Conservation (phyloP, 306 rosid species). For the Pyrus betulifolia region DNA sequence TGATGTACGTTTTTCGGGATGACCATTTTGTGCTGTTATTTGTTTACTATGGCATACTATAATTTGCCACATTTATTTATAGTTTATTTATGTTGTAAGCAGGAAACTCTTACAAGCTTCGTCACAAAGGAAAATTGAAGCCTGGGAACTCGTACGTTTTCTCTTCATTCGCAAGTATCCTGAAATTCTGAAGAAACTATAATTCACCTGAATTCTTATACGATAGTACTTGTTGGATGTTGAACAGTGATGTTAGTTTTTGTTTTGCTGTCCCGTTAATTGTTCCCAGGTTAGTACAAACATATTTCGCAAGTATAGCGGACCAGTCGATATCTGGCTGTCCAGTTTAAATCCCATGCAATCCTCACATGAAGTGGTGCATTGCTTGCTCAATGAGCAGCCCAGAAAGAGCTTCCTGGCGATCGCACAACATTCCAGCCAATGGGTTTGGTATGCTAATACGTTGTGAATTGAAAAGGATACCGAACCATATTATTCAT, state of each 20-base stretch:
- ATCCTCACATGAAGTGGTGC: slow-evolving; percentile 37
- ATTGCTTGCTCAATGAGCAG: slow-evolving; percentile 58
- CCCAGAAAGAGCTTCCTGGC: slow-evolving; percentile 57
- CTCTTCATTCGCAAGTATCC: background rate
- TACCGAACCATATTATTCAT: background rate
- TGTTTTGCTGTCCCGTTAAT: background rate
- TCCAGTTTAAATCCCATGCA: slow-evolving; percentile 41
- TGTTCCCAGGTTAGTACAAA: slow-evolving; percentile 63
- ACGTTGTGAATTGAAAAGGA: background rate
- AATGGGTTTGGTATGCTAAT: slow-evolving; percentile 75
- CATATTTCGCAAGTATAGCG: slow-evolving; percentile 74
- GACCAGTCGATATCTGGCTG: slow-evolving; percentile 79
- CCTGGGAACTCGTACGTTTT: slow-evolving; percentile 86
- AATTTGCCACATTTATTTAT: background rate
- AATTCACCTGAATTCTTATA: background rate
- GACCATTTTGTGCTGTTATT: background rate
- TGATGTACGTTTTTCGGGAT: background rate
- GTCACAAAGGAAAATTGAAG: slow-evolving; percentile 43
- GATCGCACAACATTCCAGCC: slow-evolving; percentile 87
- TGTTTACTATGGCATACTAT: background rate
- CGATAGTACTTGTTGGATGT: background rate
- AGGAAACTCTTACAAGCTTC: slow-evolving; percentile 45
- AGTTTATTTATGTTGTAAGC: slow-evolving; percentile 20
- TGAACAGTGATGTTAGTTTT: background rate
- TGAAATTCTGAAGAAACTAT: background rate